These are phyloP conservation scores for Boletus bicolor DNA, from an alignment of 768 basidiomycete genomes.

Conservation along the genomic window DNA sequence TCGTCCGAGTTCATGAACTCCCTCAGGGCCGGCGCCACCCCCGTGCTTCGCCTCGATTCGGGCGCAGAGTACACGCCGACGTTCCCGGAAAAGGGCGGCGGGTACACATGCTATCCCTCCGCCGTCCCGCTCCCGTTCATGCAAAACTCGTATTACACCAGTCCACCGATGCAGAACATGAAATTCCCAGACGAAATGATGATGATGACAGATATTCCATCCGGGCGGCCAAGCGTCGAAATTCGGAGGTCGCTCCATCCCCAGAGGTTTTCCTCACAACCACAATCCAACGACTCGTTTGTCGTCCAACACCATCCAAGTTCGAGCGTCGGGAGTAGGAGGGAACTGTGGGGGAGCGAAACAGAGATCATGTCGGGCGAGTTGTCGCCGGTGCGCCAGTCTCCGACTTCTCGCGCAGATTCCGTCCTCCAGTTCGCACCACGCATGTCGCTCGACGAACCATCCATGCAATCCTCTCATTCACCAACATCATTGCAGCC, in stretches of 20 bases:
- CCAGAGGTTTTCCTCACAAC: slow-evolving; percentile 18
- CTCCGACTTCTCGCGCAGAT: background rate
- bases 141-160: slow-evolving; percentile 14
- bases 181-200: slow-evolving; percentile 15
- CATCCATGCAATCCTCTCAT: background rate
- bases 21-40: slow-evolving; percentile 19
- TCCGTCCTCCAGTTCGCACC: slow-evolving; percentile 12
- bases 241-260: slow-evolving; percentile 17
- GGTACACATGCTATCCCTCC: slow-evolving; percentile 1
- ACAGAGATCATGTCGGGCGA: slow-evolving; percentile 8
- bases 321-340: slow-evolving; percentile 21
- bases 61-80: slow-evolving; percentile 14
- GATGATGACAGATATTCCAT: slow-evolving; percentile 7
- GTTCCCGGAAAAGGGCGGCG: slow-evolving; percentile 16
- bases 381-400: slow-evolving; percentile 4
- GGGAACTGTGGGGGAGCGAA: slow-evolving; percentile 23
- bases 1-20: slow-evolving; percentile 55
- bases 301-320: background rate
- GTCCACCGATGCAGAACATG: slow-evolving; percentile 6
- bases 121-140: slow-evolving; percentile 11
- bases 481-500: slow-evolving; percentile 22
- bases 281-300: slow-evolving; percentile 4
- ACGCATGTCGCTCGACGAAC: slow-evolving; percentile 14
- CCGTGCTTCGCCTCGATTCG: slow-evolving; percentile 29
- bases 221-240: slow-evolving; percentile 18